Evolutionary conservation across 2,329 filamentous ascomycete species (phyloP).

Genomic region (Ophiostoma sp.): DNA sequence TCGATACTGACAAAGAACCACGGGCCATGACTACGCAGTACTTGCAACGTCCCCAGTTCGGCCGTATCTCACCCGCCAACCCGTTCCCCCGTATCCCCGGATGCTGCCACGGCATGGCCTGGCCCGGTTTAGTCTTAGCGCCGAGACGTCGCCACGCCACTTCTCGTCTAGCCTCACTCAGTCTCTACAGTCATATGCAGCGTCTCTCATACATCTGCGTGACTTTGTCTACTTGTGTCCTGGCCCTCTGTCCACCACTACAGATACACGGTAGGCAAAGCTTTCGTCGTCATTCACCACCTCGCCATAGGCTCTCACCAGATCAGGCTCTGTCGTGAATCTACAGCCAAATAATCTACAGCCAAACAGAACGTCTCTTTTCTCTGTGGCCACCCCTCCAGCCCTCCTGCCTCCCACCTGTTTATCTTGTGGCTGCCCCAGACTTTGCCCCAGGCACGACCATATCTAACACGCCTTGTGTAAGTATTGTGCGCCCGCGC

Average conservation of each 20-base stretch:
- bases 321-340: not conserved
- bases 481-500: not conserved
- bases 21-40: too few species aligned
- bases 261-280: not conserved
- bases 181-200: not conserved
- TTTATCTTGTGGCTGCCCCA: not conserved
- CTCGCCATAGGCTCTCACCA: not conserved
- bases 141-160: not conserved
- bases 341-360: not conserved
- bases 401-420: not conserved
- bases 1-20: not conserved
- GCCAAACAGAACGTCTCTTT: not conserved
- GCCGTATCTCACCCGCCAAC: constrained; percentile 19
- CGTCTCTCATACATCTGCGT: not conserved
- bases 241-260: not conserved
- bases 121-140: constrained; percentile 17
- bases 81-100: constrained; percentile 23
- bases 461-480: not conserved
- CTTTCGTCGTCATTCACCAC: not conserved
- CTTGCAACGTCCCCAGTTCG: constrained; percentile 1
- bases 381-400: not conserved
- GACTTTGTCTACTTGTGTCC: not conserved
- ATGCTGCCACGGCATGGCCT: constrained; percentile 16
- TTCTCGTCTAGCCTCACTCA: not conserved
- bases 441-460: not conserved